phyloP scores from a whole-genome alignment of 495 filamentous ascomycete genomes.

The Beverwykella pulmonaria region DNA sequence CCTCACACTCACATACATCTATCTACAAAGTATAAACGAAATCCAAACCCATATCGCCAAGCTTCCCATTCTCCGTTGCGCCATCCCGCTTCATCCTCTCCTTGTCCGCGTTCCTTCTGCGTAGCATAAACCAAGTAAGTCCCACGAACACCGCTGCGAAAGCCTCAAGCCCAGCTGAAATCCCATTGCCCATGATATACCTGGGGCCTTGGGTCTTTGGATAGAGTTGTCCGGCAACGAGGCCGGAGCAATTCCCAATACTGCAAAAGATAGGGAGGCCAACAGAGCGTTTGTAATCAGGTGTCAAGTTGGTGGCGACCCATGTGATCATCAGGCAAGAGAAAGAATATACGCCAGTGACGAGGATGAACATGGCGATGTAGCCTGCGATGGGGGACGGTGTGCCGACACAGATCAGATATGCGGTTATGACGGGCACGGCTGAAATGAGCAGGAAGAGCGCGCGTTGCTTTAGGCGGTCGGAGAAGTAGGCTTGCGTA shows the following conservation, averaged over 20 bases:
- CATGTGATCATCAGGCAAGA: constrained; percentile 3
- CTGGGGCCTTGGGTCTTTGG: constrained; percentile 25
- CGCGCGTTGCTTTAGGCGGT: constrained; percentile 12
- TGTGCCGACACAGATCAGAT: constrained; percentile 28
- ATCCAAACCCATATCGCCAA: constrained; percentile 28
- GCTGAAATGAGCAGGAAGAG: constrained; percentile 13
- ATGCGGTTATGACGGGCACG: constrained; percentile 13
- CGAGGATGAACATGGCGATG: constrained; percentile 35
- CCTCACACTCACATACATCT: too few species aligned
- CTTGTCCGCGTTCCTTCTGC: constrained; percentile 34
- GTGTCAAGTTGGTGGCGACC: constrained; percentile 28
- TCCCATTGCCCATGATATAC: constrained; percentile 36
- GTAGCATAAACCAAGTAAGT: constrained; percentile 24
- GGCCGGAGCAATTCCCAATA: constrained; percentile 27
- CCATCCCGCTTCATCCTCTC: constrained; percentile 28
- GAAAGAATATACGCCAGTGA: constrained; percentile 19
- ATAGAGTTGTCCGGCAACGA: constrained; percentile 37
- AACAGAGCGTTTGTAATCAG: constrained; percentile 31
- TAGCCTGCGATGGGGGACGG: constrained; percentile 21
- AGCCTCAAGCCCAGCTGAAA: constrained; percentile 24
- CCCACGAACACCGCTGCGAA: constrained; percentile 13
- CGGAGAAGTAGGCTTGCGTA: constrained; percentile 11
- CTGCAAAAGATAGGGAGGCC: constrained; percentile 26
- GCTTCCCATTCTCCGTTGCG: constrained; percentile 25
- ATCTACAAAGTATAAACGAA: constrained; percentile 34